A percentile compares a stretch with the other conserved stretches of the same genome.
Conservation (phyloP, 805 yeast genomes). For the Saccharomyces kudriavzevii region DNA sequence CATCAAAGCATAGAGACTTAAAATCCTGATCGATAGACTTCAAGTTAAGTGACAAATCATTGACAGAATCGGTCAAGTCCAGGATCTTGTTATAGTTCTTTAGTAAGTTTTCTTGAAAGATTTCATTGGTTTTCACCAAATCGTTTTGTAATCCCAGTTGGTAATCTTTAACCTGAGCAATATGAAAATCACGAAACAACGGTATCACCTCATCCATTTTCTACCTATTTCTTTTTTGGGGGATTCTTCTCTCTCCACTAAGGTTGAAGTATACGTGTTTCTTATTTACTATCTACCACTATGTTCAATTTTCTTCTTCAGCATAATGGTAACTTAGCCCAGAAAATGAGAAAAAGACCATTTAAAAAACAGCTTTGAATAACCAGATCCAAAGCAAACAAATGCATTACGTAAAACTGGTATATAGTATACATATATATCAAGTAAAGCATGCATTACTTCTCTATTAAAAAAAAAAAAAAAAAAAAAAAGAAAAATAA, state of each 20-base stretch:
- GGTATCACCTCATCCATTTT: constrained; percentile 1
- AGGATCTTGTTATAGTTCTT: constrained; percentile 21
- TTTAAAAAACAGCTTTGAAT: not conserved
- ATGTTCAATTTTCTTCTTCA: not conserved
- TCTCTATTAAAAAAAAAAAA: not conserved
- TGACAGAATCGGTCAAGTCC: constrained; percentile 19
- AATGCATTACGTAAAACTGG: not conserved
- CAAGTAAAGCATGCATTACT: not conserved
- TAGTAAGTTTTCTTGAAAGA: constrained; percentile 16
- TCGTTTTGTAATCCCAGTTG: constrained; percentile 12
- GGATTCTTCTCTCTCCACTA: not conserved
- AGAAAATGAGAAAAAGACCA: not conserved
- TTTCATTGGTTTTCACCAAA: constrained; percentile 9
- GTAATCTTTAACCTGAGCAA: constrained; percentile 8
- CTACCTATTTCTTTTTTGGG: not conserved
- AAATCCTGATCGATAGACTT: constrained; percentile 17
- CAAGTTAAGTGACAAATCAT: constrained; percentile 9
- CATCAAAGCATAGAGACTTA: constrained; percentile 27
- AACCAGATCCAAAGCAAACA: not conserved
- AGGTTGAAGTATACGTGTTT: not conserved
- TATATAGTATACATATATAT: not conserved
- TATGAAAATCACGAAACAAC: not conserved
- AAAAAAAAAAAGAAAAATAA: not conserved
- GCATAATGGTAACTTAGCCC: not conserved
- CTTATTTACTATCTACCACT: not conserved